These are phyloP conservation scores for Chlamydomonas schloesseri DNA, from an alignment of 139 green algal species.

Conservation along the genomic window DNA sequence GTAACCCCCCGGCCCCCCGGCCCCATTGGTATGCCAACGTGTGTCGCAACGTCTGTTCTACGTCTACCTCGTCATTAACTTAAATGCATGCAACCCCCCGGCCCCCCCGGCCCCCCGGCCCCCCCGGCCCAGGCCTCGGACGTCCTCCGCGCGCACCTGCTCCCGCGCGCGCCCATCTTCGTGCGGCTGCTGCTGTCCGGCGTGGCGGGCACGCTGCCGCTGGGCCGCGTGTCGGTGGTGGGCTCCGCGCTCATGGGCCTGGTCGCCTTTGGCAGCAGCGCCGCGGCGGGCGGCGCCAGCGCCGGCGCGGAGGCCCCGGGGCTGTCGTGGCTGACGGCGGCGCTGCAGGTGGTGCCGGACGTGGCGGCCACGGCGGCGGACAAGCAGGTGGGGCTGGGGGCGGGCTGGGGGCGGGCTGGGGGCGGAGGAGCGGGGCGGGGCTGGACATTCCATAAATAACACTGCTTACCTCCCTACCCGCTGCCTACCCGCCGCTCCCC, in stretches of 20 bases:
- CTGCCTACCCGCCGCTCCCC: too few relatives aligned
- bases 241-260: constrained; percentile 65
- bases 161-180: constrained; percentile 8
- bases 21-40: too few relatives aligned
- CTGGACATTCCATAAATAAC: too few relatives aligned
- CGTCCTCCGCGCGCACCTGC: constrained; percentile 32
- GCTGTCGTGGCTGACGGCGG: constrained; percentile 64
- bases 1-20: too few relatives aligned
- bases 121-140: background rate
- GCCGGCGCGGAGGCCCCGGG: constrained; percentile 38
- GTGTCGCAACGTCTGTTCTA: too few relatives aligned
- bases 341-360: constrained; percentile 66
- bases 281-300: constrained; percentile 52
- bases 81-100: too few relatives aligned
- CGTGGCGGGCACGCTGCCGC: constrained; percentile 63
- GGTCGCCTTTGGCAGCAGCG: constrained; percentile 43
- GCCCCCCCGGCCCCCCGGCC: too few relatives aligned
- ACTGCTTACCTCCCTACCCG: too few relatives aligned
- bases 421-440: background rate
- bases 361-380: constrained; percentile 56
- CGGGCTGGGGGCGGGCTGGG: background rate
- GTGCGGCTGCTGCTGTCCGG: constrained; percentile 69
- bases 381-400: constrained; percentile 59
- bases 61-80: too few relatives aligned
- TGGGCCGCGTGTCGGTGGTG: constrained; percentile 60